Conservation (phyloP, 2,329 filamentous ascomycete genomes). For the Epichloe uncinata region DNA sequence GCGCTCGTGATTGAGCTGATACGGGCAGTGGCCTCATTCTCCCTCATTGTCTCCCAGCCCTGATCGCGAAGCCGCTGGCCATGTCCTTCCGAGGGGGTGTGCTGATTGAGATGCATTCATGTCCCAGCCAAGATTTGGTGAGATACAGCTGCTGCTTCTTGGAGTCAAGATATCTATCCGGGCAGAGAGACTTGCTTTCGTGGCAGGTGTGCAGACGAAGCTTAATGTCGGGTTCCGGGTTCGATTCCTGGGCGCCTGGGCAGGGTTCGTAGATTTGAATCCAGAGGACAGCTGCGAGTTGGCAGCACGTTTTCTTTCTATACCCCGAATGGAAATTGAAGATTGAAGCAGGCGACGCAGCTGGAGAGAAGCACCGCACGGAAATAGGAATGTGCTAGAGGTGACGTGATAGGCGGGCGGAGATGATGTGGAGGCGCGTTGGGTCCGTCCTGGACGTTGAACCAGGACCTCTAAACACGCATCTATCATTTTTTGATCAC, state of each 20-base stretch:
- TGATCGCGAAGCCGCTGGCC: slow-evolving; percentile 19
- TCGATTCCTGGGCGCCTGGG: neutral
- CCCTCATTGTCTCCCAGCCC: slow-evolving; percentile 46
- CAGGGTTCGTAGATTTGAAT: neutral
- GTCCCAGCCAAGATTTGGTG: slow-evolving; percentile 15
- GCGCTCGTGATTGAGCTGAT: slow-evolving; percentile 32
- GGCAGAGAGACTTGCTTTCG: neutral
- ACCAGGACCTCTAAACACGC: no score
- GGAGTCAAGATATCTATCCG: neutral
- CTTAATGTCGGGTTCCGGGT: neutral
- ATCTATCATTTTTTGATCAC: no score
- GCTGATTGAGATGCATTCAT: slow-evolving; percentile 15
- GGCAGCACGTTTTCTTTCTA: no score
- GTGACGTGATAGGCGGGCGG: neutral
- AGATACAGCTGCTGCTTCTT: neutral
- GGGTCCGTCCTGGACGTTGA: no score
- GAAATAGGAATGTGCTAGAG: neutral
- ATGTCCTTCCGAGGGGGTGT: slow-evolving; percentile 15
- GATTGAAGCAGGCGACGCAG: neutral
- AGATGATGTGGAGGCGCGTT: neutral
- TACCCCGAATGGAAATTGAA: neutral
- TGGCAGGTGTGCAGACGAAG: neutral
- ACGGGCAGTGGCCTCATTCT: slow-evolving; percentile 49
- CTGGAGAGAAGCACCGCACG: neutral
- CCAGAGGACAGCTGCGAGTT: neutral